phyloP scores from a whole-genome alignment of 306 rosid genomes.

The Cucumis hystrix region DNA sequence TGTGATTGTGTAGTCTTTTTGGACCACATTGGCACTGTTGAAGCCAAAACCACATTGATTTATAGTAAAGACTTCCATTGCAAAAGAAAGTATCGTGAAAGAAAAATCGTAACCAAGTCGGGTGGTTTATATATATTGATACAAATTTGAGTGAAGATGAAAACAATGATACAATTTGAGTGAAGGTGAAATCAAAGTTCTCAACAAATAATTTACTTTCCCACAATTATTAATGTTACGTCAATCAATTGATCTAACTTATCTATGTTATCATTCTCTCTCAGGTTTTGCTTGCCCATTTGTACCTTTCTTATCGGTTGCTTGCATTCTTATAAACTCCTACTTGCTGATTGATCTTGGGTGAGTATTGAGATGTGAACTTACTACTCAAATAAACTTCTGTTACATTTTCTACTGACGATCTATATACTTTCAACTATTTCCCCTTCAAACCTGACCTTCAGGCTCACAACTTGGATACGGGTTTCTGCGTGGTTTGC shows the following conservation, averaged over 20 bases:
- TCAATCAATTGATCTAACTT: background rate
- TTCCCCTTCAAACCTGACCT: background rate
- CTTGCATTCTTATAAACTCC: constrained; percentile 58
- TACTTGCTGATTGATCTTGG: constrained; percentile 74
- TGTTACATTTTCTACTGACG: background rate
- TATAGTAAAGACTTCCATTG: background rate
- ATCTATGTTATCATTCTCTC: constrained; percentile 5
- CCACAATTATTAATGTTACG: background rate
- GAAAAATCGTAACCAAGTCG: background rate
- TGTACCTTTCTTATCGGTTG: constrained; percentile 68
- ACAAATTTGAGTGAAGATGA: background rate
- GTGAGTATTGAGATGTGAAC: constrained; percentile 21
- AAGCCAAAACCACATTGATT: background rate
- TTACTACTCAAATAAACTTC: background rate
- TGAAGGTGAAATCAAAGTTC: background rate
- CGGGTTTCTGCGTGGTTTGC: constrained; percentile 42
- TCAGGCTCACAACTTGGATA: constrained; percentile 49
- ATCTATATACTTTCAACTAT: background rate
- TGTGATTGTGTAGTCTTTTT: background rate
- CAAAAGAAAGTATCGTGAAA: background rate
- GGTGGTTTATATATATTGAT: background rate
- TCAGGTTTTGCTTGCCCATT: constrained; percentile 82
- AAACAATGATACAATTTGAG: background rate
- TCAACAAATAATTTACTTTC: background rate
- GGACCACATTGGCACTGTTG: background rate